Conservation (phyloP, 164 flowering plant genomes). For the Magnolia kwangsiensis region DNA sequence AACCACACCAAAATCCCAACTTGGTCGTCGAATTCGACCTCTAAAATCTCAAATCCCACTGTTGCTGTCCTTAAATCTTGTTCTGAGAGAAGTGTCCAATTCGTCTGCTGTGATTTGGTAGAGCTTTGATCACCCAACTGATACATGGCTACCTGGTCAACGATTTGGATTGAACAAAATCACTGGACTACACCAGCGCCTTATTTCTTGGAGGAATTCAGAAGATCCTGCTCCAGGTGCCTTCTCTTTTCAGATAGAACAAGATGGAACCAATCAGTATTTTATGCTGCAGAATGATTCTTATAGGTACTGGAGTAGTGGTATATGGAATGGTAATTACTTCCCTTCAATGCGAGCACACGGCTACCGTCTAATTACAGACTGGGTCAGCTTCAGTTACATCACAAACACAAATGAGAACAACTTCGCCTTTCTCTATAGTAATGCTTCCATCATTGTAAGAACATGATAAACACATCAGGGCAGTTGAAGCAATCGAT, state of each 20-base stretch:
- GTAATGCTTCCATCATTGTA: neutral
- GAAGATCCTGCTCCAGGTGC: conserved; percentile 64
- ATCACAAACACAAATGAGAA: neutral
- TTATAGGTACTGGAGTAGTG: conserved; percentile 1
- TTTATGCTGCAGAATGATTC: conserved; percentile 4
- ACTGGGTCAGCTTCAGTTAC: conserved; percentile 8
- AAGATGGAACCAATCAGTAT: conserved; percentile 21
- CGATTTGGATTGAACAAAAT: conserved; percentile 32
- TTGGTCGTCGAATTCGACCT: conserved; percentile 31
- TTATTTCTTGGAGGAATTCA: conserved; percentile 56
- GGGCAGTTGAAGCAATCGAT: neutral
- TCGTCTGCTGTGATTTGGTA: conserved; percentile 47
- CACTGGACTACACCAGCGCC: conserved; percentile 22
- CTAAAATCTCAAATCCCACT: conserved; percentile 8
- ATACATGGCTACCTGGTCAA: conserved; percentile 65
- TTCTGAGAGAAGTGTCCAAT: conserved; percentile 24
- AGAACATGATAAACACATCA: neutral
- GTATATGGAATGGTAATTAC: conserved; percentile 14
- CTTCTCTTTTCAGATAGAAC: conserved; percentile 44
- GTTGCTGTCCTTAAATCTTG: conserved; percentile 26
- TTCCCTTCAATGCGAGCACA: conserved; percentile 24
- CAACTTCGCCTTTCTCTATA: neutral
- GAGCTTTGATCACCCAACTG: conserved; percentile 52
- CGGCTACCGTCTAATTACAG: neutral
- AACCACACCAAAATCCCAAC: conserved; percentile 9